These are phyloP conservation scores for Monilinia laxa DNA, from an alignment of 2,329 filamentous ascomycete genomes.

Conservation along the genomic window DNA sequence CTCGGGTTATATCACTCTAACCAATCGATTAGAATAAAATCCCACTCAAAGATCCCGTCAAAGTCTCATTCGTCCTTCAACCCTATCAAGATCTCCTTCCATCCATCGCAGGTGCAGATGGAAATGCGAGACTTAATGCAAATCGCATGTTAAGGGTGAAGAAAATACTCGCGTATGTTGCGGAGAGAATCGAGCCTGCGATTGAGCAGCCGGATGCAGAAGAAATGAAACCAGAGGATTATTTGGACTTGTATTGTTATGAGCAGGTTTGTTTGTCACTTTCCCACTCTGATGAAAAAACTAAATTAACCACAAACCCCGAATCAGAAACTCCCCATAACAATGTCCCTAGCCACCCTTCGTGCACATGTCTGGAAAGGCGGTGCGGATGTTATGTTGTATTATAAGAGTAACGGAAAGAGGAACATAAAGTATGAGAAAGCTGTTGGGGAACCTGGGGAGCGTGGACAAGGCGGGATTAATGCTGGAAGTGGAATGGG, in stretches of 20 bases:
- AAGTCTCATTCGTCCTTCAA: constrained; percentile 90
- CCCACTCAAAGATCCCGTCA: constrained; percentile 86
- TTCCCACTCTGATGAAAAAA: neutral
- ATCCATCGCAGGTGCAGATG: constrained; percentile 70
- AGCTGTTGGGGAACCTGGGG: neutral
- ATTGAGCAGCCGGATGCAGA: constrained; percentile 58
- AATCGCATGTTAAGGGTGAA: constrained; percentile 95
- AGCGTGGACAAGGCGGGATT: neutral
- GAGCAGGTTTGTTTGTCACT: constrained; percentile 67
- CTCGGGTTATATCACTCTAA: neutral
- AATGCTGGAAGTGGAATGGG: neutral
- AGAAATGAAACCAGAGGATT: constrained; percentile 78
- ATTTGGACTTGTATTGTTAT: constrained; percentile 92
- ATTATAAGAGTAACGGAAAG: constrained; percentile 89
- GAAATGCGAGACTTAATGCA: constrained; percentile 87
- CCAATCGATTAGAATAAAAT: constrained; percentile 63
- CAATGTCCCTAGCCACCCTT: constrained; percentile 92
- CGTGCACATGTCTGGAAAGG: constrained; percentile 92
- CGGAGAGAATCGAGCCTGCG: constrained; percentile 81
- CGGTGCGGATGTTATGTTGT: constrained; percentile 85
- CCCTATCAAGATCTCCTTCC: constrained; percentile 76
- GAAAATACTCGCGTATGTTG: constrained; percentile 90
- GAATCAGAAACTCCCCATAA: constrained; percentile 58
- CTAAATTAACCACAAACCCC: neutral
- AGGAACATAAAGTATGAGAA: constrained; percentile 33